These are phyloP conservation scores for Ganoderma multipileum DNA, from an alignment of 1,284 basidiomycete genomes.

Conservation along the genomic window DNA sequence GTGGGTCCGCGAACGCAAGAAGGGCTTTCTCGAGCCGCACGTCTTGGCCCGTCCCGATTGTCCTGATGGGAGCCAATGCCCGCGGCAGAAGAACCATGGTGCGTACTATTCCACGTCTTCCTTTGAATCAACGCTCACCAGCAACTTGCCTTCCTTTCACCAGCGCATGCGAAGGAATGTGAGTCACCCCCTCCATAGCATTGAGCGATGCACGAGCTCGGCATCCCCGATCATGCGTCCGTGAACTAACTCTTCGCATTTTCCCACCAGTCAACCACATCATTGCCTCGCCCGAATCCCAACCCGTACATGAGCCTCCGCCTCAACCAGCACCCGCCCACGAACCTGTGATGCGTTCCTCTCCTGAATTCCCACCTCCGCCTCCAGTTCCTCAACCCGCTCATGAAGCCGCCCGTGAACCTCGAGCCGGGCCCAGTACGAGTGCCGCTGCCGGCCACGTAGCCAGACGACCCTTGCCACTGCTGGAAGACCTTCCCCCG, in stretches of 20 bases:
- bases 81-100: conserved; percentile 69
- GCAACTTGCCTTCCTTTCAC: background rate
- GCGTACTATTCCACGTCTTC: conserved; percentile 35
- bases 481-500: conserved; percentile 12
- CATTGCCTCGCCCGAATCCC: conserved; percentile 39
- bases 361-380: conserved; percentile 18
- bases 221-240: background rate
- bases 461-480: conserved; percentile 16
- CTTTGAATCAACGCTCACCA: background rate
- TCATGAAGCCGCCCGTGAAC: background rate
- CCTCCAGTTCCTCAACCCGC: background rate
- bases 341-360: conserved; percentile 17
- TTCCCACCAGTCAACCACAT: conserved; percentile 55
- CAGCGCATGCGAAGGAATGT: conserved; percentile 79
- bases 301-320: conserved; percentile 1
- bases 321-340: conserved; percentile 7
- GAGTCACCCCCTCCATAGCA: conserved; percentile 36
- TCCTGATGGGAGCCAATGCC: conserved; percentile 60
- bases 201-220: background rate
- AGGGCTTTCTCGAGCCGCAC: conserved; percentile 62
- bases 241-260: background rate
- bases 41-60: conserved; percentile 68
- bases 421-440: background rate
- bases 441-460: background rate
- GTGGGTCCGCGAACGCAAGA: conserved; percentile 79